Conservation (phyloP, 257 asterid species). For the Linderniella brevidens region DNA sequence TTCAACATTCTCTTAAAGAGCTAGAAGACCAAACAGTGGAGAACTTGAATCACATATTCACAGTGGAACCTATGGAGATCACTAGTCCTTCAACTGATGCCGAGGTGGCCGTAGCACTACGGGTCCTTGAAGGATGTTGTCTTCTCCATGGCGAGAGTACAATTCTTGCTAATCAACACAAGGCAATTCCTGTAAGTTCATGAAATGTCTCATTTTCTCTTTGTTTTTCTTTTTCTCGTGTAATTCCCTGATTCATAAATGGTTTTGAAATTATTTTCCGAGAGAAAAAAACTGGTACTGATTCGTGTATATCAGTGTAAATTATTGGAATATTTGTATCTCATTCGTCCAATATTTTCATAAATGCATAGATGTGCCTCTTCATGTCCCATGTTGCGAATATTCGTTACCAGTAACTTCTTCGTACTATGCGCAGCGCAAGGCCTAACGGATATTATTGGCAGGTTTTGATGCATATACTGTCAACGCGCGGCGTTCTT, state of each 20-base stretch:
- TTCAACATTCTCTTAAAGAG: conserved; percentile 63
- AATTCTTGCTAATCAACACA: conserved; percentile 64
- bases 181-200: conserved; percentile 50
- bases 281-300: too few species aligned
- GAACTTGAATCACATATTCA: conserved; percentile 54
- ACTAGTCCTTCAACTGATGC: conserved; percentile 74
- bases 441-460: not conserved
- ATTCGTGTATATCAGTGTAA: too few species aligned
- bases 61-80: conserved; percentile 64
- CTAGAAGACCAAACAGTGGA: conserved; percentile 53
- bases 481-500: conserved; percentile 71
- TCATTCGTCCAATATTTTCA: too few species aligned
- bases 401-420: too few species aligned
- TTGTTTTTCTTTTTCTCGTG: conserved; percentile 7
- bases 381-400: too few species aligned
- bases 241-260: conserved; percentile 3
- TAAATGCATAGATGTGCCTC: too few species aligned
- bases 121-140: conserved; percentile 95
- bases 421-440: too few species aligned
- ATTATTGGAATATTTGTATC: too few species aligned
- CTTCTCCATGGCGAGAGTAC: conserved; percentile 64
- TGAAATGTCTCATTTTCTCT: not conserved
- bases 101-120: conserved; percentile 80
- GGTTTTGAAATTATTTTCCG: too few species aligned
- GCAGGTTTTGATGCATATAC: conserved; percentile 75